Evolutionary conservation across 345 rosid genomes (phyloP).

Genomic region (Brassica nigra): DNA sequence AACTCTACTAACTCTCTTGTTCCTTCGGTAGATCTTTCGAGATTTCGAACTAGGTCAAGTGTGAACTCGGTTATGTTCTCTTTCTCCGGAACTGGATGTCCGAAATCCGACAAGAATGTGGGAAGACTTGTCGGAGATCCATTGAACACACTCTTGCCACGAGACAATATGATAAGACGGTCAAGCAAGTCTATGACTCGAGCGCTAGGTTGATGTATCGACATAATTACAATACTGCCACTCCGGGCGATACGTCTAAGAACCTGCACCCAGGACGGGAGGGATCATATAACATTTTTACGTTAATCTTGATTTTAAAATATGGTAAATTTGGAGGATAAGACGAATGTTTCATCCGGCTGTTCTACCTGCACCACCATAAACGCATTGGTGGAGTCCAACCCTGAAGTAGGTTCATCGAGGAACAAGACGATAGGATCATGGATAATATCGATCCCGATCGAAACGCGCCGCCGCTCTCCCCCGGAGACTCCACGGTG

Average conservation of each 20-base stretch:
- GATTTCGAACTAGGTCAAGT: constrained; percentile 56
- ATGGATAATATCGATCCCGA: constrained; percentile 87
- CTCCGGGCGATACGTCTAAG: constrained; percentile 78
- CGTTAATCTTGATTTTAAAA: neutral
- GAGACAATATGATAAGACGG: constrained; percentile 51
- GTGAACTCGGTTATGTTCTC: constrained; percentile 77
- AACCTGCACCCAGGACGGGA: constrained; percentile 55
- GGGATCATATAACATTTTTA: neutral
- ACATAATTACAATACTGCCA: constrained; percentile 87
- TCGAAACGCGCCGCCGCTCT: constrained; percentile 87
- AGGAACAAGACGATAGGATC: constrained; percentile 86
- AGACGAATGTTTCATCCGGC: neutral
- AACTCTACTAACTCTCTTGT: constrained; percentile 60
- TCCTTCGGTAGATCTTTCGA: constrained; percentile 59
- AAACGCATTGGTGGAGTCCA: constrained; percentile 91
- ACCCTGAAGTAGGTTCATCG: constrained; percentile 94
- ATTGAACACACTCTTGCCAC: constrained; percentile 58
- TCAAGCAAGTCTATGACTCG: constrained; percentile 64
- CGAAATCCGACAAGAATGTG: constrained; percentile 60
- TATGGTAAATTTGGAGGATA: neutral
- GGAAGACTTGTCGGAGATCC: constrained; percentile 63
- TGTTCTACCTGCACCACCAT: constrained; percentile 54
- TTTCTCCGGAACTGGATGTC: constrained; percentile 71
- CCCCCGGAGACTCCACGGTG: constrained; percentile 96
- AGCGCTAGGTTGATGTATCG: constrained; percentile 88